Conservation (phyloP, 208 protist species). For the Phytomonas serpens region DNA sequence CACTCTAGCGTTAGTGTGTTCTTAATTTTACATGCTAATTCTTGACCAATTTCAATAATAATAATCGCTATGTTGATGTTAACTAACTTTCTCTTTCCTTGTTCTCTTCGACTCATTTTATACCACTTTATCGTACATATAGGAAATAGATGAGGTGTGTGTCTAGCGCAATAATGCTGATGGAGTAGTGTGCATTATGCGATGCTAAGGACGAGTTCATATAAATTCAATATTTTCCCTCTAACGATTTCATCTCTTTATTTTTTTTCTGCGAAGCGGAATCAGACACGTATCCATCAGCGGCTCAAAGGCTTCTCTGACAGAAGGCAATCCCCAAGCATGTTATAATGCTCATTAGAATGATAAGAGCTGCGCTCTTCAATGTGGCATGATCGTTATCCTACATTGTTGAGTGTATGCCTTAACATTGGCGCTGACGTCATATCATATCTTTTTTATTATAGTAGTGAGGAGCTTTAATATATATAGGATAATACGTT, state of each 20-base stretch:
- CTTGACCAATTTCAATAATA: background rate
- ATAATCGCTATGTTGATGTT: background rate
- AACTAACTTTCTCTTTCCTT: background rate
- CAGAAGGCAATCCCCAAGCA: background rate
- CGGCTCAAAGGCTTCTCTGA: background rate
- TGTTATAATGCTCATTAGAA: background rate
- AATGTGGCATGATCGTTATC: background rate
- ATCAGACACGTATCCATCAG: background rate
- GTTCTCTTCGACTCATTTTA: background rate
- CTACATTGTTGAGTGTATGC: background rate
- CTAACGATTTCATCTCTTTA: background rate
- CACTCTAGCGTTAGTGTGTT: background rate
- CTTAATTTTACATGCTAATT: background rate
- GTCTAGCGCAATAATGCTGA: background rate
- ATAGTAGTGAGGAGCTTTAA: background rate
- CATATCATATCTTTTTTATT: background rate
- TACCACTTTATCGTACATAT: background rate
- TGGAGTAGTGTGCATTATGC: background rate
- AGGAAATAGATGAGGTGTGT: background rate
- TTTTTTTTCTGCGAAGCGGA: background rate
- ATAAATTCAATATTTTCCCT: background rate
- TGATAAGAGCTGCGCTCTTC: background rate
- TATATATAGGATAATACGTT: background rate
- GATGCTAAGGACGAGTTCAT: background rate
- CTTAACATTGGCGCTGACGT: background rate